These are phyloP conservation scores for Nepenthes alata DNA, from an alignment of 179 eudicot genomes.

Conservation along the genomic window DNA sequence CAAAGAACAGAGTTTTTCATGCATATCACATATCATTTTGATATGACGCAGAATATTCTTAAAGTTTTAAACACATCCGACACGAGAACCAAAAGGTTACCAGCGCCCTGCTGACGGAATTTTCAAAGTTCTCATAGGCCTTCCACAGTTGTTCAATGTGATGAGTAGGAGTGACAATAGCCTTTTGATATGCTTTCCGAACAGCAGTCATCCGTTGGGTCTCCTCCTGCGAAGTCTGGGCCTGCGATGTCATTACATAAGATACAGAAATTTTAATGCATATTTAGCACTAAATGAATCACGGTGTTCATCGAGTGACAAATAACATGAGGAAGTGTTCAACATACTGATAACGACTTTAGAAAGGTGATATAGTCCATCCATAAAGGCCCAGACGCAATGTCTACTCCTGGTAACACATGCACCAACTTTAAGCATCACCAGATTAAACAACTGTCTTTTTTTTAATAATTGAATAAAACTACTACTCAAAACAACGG, in stretches of 20 bases:
- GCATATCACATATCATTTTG: not conserved
- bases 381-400: constrained; percentile 94
- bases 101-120: constrained; percentile 90
- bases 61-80: not conserved
- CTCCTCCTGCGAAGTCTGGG: constrained; percentile 72
- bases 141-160: constrained; percentile 93
- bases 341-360: constrained; percentile 70
- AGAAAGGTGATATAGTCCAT: constrained; percentile 82
- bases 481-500: too few species aligned
- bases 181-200: constrained; percentile 81
- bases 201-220: constrained; percentile 78
- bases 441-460: not conserved
- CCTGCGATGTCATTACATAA: constrained; percentile 33
- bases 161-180: constrained; percentile 83
- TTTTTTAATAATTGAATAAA: too few species aligned
- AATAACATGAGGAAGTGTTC: constrained; percentile 6
- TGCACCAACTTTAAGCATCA: not conserved
- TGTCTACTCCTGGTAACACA: constrained; percentile 53
- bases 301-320: not conserved
- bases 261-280: not conserved
- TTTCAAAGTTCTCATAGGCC: constrained; percentile 94
- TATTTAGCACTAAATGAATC: not conserved
- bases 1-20: not conserved
- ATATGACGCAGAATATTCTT: not conserved
- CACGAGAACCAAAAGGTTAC: constrained; percentile 23